A percentile compares a stretch with the other conserved stretches of the same genome.
phyloP scores from a whole-genome alignment of 371 early-diverging fungal species.

The Mortierella sp. region DNA sequence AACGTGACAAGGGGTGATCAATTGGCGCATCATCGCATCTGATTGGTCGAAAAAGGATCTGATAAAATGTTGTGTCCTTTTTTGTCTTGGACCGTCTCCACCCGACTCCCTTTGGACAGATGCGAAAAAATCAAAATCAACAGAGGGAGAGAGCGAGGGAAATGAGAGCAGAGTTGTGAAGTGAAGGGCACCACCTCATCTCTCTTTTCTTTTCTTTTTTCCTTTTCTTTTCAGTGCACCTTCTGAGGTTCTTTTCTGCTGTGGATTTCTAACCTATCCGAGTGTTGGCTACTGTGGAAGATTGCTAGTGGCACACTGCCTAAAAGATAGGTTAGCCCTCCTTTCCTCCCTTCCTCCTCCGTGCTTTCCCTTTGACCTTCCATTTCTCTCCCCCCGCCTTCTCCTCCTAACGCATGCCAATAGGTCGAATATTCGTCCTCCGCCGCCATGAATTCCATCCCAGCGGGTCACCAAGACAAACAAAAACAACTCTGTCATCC shows the following conservation, averaged over 20 bases:
- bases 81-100: neutral
- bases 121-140: neutral
- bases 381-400: neutral
- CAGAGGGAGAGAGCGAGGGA: neutral
- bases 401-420: neutral
- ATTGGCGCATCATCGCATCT: neutral
- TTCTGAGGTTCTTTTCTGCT: no score
- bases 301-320: no score
- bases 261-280: no score
- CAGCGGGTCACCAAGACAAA: neutral
- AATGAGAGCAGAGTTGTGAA: neutral
- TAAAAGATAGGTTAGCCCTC: no score
- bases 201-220: neutral
- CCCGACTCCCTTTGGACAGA: neutral
- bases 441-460: constrained; percentile 12
- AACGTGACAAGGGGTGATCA: neutral
- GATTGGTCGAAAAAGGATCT: constrained; percentile 2
- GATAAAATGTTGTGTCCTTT: neutral
- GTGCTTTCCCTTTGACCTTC: neutral
- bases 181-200: neutral
- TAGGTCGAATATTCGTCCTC: constrained; percentile 6
- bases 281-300: no score
- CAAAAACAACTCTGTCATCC: neutral
- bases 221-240: neutral
- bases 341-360: neutral